Percentiles rank a stretch among this genome's conserved stretches.
phyloP scores from a whole-genome alignment of 2,329 filamentous ascomycete species.

The Ceratocystis destructans region DNA sequence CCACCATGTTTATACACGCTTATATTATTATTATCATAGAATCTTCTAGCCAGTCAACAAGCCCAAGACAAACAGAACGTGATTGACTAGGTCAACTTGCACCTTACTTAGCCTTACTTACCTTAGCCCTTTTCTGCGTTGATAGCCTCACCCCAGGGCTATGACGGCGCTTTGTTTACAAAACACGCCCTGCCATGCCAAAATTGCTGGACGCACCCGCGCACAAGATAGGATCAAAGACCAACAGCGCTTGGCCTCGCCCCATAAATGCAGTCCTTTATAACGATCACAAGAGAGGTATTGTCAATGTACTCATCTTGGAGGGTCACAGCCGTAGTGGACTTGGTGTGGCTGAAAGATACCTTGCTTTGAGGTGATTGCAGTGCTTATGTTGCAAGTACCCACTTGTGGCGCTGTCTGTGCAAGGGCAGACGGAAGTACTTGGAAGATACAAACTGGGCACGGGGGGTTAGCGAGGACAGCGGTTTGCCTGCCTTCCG shows the following conservation, averaged over 20 bases:
- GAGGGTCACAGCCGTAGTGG: background rate
- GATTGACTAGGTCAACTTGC: background rate
- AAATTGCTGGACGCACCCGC: slow-evolving; percentile 7
- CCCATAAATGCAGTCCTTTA: background rate
- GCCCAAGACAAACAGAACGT: no score
- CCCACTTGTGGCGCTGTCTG: background rate
- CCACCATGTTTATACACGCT: no score
- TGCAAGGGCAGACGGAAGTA: background rate
- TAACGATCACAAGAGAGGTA: background rate
- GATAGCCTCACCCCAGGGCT: slow-evolving; percentile 3
- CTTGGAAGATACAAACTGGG: background rate
- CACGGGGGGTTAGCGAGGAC: background rate
- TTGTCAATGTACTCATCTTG: background rate
- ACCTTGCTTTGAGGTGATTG: background rate
- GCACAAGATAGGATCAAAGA: background rate
- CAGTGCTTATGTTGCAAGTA: background rate
- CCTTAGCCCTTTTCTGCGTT: background rate
- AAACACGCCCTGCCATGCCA: background rate
- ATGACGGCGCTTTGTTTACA: slow-evolving; percentile 5
- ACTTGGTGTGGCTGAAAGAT: background rate
- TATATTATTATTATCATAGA: no score
- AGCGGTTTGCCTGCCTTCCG: background rate
- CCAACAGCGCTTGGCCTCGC: background rate
- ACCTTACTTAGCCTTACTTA: no score
- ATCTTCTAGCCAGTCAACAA: no score